Percentiles rank a stretch among this genome's conserved stretches.
These are phyloP conservation scores for Hypoxylon rubiginosum DNA, from an alignment of 2,329 filamentous ascomycete species.

Conservation along the genomic window DNA sequence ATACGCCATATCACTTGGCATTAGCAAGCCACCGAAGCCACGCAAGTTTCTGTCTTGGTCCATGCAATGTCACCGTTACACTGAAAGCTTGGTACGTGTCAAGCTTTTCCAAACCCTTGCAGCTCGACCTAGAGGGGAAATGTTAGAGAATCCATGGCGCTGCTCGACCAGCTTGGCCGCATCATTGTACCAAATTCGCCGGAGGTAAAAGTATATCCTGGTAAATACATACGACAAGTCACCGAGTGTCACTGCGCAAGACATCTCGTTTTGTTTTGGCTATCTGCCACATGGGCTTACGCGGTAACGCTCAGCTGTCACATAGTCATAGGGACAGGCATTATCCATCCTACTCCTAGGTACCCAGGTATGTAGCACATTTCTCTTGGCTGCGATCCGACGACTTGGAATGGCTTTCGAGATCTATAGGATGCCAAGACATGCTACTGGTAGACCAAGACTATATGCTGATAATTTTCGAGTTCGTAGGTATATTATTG, in stretches of 20 bases:
- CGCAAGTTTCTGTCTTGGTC: constrained; percentile 23
- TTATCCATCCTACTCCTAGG: constrained; percentile 15
- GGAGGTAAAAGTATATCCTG: constrained; percentile 34
- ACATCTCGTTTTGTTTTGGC: constrained; percentile 19
- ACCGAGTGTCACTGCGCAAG: not conserved
- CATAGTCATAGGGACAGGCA: constrained; percentile 14
- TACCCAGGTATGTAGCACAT: too few species aligned
- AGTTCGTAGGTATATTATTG: constrained; percentile 14
- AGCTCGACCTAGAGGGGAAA: constrained; percentile 30
- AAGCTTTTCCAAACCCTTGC: constrained; percentile 40
- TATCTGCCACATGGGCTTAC: constrained; percentile 15
- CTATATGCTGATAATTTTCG: constrained; percentile 12
- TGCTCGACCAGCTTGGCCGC: constrained; percentile 23
- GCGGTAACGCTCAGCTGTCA: not conserved
- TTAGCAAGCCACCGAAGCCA: not conserved
- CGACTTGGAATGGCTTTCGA: constrained; percentile 19
- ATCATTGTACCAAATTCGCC: constrained; percentile 27
- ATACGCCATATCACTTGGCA: constrained; percentile 29
- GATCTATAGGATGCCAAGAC: constrained; percentile 28
- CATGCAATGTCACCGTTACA: constrained; percentile 41
- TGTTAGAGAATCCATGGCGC: constrained; percentile 12
- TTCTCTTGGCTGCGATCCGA: constrained; percentile 28
- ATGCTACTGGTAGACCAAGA: constrained; percentile 3
- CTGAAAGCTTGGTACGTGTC: constrained; percentile 41
- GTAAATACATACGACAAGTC: constrained; percentile 19